phyloP scores from a whole-genome alignment of 345 rosid genomes.

The Diplotaxis tenuifolia region DNA sequence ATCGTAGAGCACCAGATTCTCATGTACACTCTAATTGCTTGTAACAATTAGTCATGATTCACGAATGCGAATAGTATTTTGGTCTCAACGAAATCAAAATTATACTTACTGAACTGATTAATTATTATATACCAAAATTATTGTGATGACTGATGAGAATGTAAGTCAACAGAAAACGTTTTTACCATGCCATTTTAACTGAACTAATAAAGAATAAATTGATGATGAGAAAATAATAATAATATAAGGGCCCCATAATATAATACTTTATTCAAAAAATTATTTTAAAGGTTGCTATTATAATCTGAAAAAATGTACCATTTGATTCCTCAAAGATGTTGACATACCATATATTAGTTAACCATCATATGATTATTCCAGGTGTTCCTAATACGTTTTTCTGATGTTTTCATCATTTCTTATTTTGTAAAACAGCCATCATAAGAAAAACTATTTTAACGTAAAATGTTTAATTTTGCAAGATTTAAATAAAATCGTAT shows the following conservation, averaged over 20 bases:
- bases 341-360: neutral
- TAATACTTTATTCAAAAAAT: neutral
- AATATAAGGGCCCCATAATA: too few species aligned
- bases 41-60: neutral
- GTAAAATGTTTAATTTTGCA: neutral
- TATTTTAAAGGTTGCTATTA: neutral
- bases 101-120: neutral
- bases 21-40: neutral
- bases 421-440: neutral
- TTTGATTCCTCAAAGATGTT: neutral
- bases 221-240: neutral
- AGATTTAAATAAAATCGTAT: neutral
- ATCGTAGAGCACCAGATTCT: neutral
- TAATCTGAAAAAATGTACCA: neutral
- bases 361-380: neutral
- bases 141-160: neutral
- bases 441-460: neutral
- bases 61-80: neutral
- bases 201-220: neutral
- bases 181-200: neutral
- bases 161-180: neutral
- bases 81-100: neutral
- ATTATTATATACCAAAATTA: neutral
- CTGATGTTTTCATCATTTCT: neutral
- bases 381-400: neutral